phyloP scores from a whole-genome alignment of 768 basidiomycete species.

The Phallus indusiatus region DNA sequence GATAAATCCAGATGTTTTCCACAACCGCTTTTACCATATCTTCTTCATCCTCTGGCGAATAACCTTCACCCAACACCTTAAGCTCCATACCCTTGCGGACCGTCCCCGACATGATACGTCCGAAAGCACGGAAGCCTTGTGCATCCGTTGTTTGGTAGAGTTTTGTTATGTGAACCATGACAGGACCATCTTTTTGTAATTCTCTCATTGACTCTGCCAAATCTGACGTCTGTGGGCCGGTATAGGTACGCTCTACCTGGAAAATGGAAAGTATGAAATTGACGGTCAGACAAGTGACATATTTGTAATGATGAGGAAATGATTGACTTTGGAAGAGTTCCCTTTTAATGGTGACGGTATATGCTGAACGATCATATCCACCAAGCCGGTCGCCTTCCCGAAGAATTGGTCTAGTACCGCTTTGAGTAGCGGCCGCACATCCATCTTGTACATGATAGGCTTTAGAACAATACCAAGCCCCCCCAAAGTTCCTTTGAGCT shows the following conservation, averaged over 20 bases:
- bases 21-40: constrained; percentile 84
- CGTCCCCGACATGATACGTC: constrained; percentile 89
- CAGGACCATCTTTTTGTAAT: constrained; percentile 76
- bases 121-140: constrained; percentile 93
- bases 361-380: constrained; percentile 86
- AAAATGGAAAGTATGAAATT: constrained; percentile 2
- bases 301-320: neutral
- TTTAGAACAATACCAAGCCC: constrained; percentile 78
- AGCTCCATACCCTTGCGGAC: constrained; percentile 72
- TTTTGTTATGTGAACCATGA: constrained; percentile 90
- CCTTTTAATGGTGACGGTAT: constrained; percentile 72
- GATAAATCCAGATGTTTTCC: constrained; percentile 84
- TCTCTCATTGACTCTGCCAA: constrained; percentile 71
- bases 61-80: constrained; percentile 97
- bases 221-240: constrained; percentile 77
- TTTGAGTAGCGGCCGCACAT: constrained; percentile 89
- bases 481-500: constrained; percentile 67
- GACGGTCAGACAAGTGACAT: neutral
- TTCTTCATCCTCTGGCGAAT: constrained; percentile 98
- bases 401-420: constrained; percentile 95
- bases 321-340: constrained; percentile 47
- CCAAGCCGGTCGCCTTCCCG: constrained; percentile 77
- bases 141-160: constrained; percentile 96
- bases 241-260: constrained; percentile 78
- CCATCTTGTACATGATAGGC: constrained; percentile 97